Evolutionary conservation across 1,284 basidiomycete species (phyloP).

Genomic region (Xerocomus tenax): DNA sequence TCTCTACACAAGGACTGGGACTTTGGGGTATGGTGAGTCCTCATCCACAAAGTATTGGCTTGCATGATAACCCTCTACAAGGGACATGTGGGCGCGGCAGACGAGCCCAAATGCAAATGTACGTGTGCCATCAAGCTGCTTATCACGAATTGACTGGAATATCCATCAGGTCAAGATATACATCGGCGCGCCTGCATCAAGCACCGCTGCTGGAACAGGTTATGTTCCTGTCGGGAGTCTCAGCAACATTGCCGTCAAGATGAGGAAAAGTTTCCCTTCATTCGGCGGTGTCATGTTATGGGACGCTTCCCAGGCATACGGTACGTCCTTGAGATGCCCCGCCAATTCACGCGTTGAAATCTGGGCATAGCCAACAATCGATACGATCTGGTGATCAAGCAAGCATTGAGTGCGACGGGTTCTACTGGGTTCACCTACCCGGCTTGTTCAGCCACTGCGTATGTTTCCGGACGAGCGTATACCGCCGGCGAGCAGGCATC

Average conservation of each 20-base stretch:
- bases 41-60: neutral
- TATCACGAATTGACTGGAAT: slow-evolving; percentile 5
- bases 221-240: slow-evolving; percentile 44
- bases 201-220: slow-evolving; percentile 43
- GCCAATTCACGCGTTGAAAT: slow-evolving; percentile 1
- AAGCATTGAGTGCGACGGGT: slow-evolving; percentile 50
- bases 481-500: slow-evolving; percentile 45
- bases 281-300: slow-evolving; percentile 69
- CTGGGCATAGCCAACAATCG: slow-evolving; percentile 44
- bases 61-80: slow-evolving; percentile 18
- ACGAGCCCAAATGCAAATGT: slow-evolving; percentile 49
- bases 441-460: slow-evolving; percentile 50
- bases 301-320: slow-evolving; percentile 63
- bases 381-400: slow-evolving; percentile 56
- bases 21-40: slow-evolving; percentile 44
- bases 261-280: slow-evolving; percentile 56
- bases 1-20: slow-evolving; percentile 39
- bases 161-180: slow-evolving; percentile 41
- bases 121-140: neutral
- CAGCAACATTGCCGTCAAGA: slow-evolving; percentile 42
- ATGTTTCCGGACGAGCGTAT: slow-evolving; percentile 44
- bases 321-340: slow-evolving; percentile 30
- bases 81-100: slow-evolving; percentile 60
- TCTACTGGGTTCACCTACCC: slow-evolving; percentile 61
- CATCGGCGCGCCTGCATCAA: slow-evolving; percentile 52